Conservation (phyloP, 139 green algal genomes). For the Diplosphaera chodatii region DNA sequence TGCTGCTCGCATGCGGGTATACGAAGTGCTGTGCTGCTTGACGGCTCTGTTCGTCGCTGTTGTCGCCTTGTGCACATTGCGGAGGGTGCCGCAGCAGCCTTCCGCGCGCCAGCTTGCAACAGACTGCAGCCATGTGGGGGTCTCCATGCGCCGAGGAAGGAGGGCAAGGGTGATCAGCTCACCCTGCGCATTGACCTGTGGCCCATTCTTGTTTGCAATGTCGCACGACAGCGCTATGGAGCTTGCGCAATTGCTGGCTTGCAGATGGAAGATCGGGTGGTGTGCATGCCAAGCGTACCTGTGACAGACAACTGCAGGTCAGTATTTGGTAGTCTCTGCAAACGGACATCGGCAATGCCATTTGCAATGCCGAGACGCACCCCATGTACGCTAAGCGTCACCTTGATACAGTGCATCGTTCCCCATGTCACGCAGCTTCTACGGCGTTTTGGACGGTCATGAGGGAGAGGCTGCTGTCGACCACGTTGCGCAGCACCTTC, state of each 20-base stretch:
- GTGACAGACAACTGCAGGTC: neutral
- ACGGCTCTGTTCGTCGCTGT: too few relatives aligned
- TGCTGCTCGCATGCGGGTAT: too few relatives aligned
- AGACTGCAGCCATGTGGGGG: neutral
- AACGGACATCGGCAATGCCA: neutral
- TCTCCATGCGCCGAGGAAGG: neutral
- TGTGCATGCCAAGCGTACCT: slow-evolving; percentile 3
- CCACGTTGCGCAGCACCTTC: neutral
- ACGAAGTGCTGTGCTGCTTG: too few relatives aligned
- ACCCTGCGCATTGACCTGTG: too few relatives aligned
- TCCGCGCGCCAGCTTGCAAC: too few relatives aligned
- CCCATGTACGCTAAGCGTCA: neutral
- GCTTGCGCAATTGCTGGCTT: neutral
- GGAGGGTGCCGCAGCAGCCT: too few relatives aligned
- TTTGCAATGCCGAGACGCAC: neutral
- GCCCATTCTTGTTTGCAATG: too few relatives aligned
- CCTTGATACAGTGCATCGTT: neutral
- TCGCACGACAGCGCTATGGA: neutral
- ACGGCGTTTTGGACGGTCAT: slow-evolving; percentile 19
- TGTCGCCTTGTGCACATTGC: too few relatives aligned
- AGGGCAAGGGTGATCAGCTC: neutral
- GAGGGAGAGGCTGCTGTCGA: slow-evolving; percentile 2
- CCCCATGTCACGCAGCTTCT: slow-evolving; percentile 4
- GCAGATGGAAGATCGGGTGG: slow-evolving; percentile 22
- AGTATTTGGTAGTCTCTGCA: neutral